A percentile compares a stretch with the other conserved stretches of the same genome.
phyloP scores from a whole-genome alignment of 1,284 basidiomycete genomes.

The Porodaedalea pini region DNA sequence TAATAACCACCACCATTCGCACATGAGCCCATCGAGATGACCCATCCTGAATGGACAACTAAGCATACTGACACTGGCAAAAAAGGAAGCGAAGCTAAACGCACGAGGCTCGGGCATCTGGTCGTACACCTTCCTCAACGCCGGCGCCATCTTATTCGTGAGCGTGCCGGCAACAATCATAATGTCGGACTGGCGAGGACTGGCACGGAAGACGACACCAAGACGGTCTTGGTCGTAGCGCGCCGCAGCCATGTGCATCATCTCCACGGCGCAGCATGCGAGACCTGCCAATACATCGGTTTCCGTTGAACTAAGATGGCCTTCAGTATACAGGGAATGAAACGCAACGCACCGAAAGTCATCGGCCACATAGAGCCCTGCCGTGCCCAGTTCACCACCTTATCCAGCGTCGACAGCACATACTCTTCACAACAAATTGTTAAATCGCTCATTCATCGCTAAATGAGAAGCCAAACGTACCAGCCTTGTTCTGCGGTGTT shows the following conservation, averaged over 20 bases:
- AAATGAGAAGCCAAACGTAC: conserved; percentile 42
- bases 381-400: conserved; percentile 96
- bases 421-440: conserved; percentile 73
- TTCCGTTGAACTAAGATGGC: neutral
- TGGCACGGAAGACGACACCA: conserved; percentile 97
- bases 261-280: conserved; percentile 98
- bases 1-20: conserved; percentile 99
- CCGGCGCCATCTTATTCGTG: conserved; percentile 99
- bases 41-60: conserved; percentile 67
- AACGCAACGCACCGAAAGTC: conserved; percentile 76
- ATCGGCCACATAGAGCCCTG: conserved; percentile 99
- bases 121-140: conserved; percentile 91
- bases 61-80: conserved; percentile 24
- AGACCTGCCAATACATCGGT: conserved; percentile 65
- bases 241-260: conserved; percentile 99
- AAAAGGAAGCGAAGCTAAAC: conserved; percentile 29
- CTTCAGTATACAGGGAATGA: neutral
- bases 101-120: conserved; percentile 93
- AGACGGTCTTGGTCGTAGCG: conserved; percentile 98
- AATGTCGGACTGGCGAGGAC: conserved; percentile 95
- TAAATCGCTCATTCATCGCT: neutral
- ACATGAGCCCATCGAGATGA: conserved; percentile 99
- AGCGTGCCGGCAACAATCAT: conserved; percentile 99
- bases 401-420: conserved; percentile 93
- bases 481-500: conserved; percentile 85